Base-by-base conservation (phyloP, 371 early-diverging fungal species). In the Saksenaea vasiformis region DNA sequence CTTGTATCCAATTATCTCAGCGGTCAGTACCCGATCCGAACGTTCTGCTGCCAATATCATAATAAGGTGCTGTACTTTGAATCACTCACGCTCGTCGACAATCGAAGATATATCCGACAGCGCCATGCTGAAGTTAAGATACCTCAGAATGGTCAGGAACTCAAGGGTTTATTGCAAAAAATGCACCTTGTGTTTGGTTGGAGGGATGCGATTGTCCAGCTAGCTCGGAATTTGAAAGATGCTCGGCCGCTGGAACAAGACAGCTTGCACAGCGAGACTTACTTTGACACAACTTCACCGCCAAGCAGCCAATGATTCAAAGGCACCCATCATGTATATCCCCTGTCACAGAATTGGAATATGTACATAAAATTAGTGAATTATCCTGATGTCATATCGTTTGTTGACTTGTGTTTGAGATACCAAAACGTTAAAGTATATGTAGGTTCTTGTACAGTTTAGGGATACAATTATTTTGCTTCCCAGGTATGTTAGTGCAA, bases 181-280 rank as follows among this genome's bases (percentile, higher is more conserved):
- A 56, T 56, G 35, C 56, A 56, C 17, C 56, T 56, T 13, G 56
- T 56, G 14, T 56, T 56, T 17, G 28, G 56, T 35, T 56, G 56
- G 56, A 56, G 56, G 56, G 56, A 56, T 35, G 56, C 34, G 17
- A 14, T 56, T 56, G 56, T 56, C 56, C 5, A 28, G 35, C 56
- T 56, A 7, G 56, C 37, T 22, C 28, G 37, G 37, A 28, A 56
- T 17, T 15, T 56, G 34, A 56, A 56, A 56, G 56, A 1, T 56
- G 56, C 35, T 5, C 56, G 34, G 17, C 34, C 56, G 17, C 56
- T 35, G 37, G 56, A 31, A 36, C 34, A 56, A 36, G 34, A 56
- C 15, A 35, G 31, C 56, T 56, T 56, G 34, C 26, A 31, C 5
- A 7, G 7, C 7, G 31, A 31, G 7, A 31, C 7, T 4, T 31